Evolutionary conservation across 2,329 filamentous ascomycete genomes (phyloP).

Genomic region (Trichoderma atroviride): DNA sequence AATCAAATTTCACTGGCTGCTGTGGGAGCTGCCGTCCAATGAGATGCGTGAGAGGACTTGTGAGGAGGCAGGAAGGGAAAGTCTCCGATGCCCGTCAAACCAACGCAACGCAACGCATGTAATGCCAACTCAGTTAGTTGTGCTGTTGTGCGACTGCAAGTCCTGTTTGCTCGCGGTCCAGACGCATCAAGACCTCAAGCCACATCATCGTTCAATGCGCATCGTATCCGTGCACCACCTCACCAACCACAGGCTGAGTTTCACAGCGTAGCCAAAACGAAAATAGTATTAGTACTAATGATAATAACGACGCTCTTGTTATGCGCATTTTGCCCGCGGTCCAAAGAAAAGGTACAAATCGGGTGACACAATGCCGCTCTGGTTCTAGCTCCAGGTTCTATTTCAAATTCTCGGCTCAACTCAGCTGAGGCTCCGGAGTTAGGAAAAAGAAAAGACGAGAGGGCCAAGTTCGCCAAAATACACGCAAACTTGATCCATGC

Average conservation of each 20-base stretch:
- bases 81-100: constrained; percentile 7
- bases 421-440: background rate
- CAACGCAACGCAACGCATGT: background rate
- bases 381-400: background rate
- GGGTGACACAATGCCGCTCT: background rate
- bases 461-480: background rate
- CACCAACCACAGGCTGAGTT: background rate
- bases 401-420: background rate
- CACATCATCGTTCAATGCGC: constrained; percentile 1
- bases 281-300: no score
- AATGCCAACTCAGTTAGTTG: constrained; percentile 5
- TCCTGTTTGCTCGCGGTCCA: background rate
- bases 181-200: background rate
- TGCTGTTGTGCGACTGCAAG: background rate
- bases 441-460: background rate
- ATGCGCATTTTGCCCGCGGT: constrained; percentile 10
- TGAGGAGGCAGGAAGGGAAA: background rate
- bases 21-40: background rate
- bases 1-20: background rate
- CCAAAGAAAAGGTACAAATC: background rate
- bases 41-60: background rate
- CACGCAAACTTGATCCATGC: background rate
- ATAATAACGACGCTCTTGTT: background rate
- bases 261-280: background rate
- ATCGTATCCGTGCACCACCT: constrained; percentile 9